Conservation (phyloP, 108 stramenopile genomes). For the Aureococcus anophagefferens region DNA sequence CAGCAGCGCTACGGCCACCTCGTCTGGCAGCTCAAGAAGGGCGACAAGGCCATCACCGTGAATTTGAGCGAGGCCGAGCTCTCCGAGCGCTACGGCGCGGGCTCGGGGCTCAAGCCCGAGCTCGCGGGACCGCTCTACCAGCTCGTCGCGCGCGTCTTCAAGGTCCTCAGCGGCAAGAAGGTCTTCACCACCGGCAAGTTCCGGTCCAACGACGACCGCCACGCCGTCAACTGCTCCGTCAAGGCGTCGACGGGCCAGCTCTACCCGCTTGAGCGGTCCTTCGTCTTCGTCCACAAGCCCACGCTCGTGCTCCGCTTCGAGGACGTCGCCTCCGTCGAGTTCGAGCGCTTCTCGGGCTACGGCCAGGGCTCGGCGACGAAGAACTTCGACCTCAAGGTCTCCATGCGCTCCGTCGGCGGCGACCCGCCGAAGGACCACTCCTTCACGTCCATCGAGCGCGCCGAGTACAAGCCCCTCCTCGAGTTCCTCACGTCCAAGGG, state of each 20-base stretch:
- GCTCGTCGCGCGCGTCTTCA: constrained; percentile 94
- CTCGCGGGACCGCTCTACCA: constrained; percentile 82
- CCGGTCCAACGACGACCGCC: constrained; percentile 61
- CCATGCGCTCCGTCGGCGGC: constrained; percentile 34
- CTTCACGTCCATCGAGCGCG: constrained; percentile 29
- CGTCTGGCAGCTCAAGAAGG: constrained; percentile 79
- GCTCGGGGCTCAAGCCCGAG: neutral
- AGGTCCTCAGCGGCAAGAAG: constrained; percentile 88
- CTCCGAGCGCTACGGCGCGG: neutral
- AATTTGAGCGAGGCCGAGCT: neutral
- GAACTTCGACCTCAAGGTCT: constrained; percentile 81
- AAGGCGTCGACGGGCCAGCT: constrained; percentile 87
- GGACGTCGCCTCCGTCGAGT: constrained; percentile 88
- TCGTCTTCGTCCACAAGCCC: constrained; percentile 99
- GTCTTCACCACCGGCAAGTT: constrained; percentile 90
- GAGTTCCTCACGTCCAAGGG: constrained; percentile 73
- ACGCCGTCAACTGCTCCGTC: constrained; percentile 43
- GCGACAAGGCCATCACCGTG: constrained; percentile 57
- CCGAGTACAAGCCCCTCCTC: constrained; percentile 25
- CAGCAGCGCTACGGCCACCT: constrained; percentile 94
- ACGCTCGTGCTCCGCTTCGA: constrained; percentile 90
- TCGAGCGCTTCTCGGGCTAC: constrained; percentile 85
- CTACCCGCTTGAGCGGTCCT: constrained; percentile 94
- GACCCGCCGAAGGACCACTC: constrained; percentile 26
- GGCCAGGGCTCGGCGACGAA: constrained; percentile 64